Conservation (phyloP, 2,329 filamentous ascomycete species). For the Sphaerulina musiva region DNA sequence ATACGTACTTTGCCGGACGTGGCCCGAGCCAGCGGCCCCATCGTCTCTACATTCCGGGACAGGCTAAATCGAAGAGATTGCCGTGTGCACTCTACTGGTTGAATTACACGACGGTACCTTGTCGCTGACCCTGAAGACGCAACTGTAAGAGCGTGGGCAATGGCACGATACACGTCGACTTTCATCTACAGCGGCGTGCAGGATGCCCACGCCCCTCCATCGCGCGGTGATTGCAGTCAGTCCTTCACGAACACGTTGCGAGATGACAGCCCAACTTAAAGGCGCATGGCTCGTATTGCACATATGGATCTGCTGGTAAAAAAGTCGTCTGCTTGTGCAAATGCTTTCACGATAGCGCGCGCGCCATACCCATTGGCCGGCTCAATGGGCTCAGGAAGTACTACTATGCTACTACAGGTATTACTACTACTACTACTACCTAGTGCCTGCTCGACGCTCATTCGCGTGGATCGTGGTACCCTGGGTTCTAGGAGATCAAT, state of each 20-base stretch:
- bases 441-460: too few relatives aligned
- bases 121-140: background rate
- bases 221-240: background rate
- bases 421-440: too few relatives aligned
- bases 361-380: too few relatives aligned
- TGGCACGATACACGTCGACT: background rate
- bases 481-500: too few relatives aligned
- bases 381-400: too few relatives aligned
- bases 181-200: background rate
- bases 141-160: background rate
- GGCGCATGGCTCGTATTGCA: background rate
- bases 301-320: background rate
- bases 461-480: too few relatives aligned
- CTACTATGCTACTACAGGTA: too few relatives aligned
- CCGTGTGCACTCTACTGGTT: background rate
- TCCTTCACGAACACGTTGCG: background rate
- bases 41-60: too few relatives aligned
- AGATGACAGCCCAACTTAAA: background rate
- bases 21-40: too few relatives aligned
- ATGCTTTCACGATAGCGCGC: too few relatives aligned
- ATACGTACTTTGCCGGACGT: too few relatives aligned
- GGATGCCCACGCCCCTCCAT: background rate
- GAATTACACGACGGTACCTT: background rate
- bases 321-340: background rate
- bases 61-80: background rate